Percentiles rank a stretch among this genome's conserved stretches.
Conservation (phyloP, 2,329 filamentous ascomycete genomes). For the Zasmidium cellare region DNA sequence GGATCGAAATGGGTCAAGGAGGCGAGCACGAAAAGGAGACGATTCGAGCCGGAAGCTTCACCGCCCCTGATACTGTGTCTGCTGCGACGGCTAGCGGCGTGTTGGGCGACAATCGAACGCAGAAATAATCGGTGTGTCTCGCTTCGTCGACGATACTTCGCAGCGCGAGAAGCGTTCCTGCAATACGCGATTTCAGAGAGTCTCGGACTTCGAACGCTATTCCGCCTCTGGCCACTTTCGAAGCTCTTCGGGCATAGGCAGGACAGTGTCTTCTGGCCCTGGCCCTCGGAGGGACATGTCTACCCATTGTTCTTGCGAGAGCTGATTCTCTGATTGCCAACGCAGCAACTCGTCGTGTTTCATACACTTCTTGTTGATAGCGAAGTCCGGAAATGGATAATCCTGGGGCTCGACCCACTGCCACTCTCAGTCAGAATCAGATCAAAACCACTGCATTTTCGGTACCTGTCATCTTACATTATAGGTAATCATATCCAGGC, state of each 20-base stretch:
- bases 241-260: too few relatives aligned
- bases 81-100: neutral
- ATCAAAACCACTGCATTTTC: neutral
- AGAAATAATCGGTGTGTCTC: neutral
- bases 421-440: too few relatives aligned
- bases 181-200: too few relatives aligned
- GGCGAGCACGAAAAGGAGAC: neutral
- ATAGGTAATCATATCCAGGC: constrained; percentile 2
- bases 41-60: neutral
- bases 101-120: neutral
- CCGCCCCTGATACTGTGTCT: neutral
- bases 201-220: too few relatives aligned
- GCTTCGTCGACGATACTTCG: too few relatives aligned
- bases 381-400: constrained; percentile 5
- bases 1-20: neutral
- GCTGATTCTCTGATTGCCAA: constrained; percentile 1
- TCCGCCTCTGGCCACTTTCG: too few relatives aligned
- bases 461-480: neutral
- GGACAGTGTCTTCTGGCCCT: too few relatives aligned
- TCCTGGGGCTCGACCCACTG: constrained; percentile 7
- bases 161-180: too few relatives aligned
- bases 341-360: constrained; percentile 1
- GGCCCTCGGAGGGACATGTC: neutral
- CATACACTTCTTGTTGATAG: constrained; percentile 6
- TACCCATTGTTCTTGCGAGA: constrained; percentile 3